These are phyloP conservation scores for Aspergillus sojae DNA, from an alignment of 2,329 filamentous ascomycete genomes.

Conservation along the genomic window DNA sequence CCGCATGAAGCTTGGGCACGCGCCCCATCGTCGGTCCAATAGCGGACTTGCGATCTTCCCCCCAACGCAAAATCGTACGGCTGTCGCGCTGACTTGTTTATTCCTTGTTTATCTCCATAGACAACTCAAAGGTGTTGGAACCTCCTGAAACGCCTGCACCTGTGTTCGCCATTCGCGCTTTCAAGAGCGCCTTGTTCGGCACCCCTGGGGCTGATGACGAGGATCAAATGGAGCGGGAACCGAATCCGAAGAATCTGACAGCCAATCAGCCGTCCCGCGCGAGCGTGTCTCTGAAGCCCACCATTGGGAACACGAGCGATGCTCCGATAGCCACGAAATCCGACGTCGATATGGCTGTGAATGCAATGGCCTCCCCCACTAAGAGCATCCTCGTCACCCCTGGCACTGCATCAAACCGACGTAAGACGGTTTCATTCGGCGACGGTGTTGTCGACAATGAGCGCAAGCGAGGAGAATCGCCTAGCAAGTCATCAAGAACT, in stretches of 20 bases:
- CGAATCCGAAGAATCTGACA: constrained; percentile 18
- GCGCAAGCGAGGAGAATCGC: constrained; percentile 48
- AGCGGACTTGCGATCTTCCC: constrained; percentile 9
- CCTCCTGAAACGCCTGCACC: constrained; percentile 67
- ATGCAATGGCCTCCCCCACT: constrained; percentile 52
- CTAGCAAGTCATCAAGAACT: constrained; percentile 51
- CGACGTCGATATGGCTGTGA: constrained; percentile 29
- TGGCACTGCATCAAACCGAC: constrained; percentile 57
- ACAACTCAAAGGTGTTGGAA: constrained; percentile 58
- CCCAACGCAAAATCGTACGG: constrained; percentile 5
- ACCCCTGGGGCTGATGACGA: constrained; percentile 59
- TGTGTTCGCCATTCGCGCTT: constrained; percentile 68
- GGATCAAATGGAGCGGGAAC: constrained; percentile 25
- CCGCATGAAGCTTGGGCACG: constrained; percentile 12
- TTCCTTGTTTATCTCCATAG: constrained; percentile 23
- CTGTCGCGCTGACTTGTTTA: constrained; percentile 19
- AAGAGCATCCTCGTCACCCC: constrained; percentile 69
- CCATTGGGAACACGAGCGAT: constrained; percentile 24
- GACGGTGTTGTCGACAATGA: constrained; percentile 61
- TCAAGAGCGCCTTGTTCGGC: constrained; percentile 66
- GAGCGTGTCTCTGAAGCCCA: constrained; percentile 24
- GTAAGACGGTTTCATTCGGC: constrained; percentile 65
- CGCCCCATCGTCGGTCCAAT: constrained; percentile 12
- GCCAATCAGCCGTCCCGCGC: constrained; percentile 24
- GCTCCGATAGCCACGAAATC: constrained; percentile 23